Base-by-base conservation (phyloP, 2,329 filamentous ascomycete genomes). In the Neonectria ditissima region DNA sequence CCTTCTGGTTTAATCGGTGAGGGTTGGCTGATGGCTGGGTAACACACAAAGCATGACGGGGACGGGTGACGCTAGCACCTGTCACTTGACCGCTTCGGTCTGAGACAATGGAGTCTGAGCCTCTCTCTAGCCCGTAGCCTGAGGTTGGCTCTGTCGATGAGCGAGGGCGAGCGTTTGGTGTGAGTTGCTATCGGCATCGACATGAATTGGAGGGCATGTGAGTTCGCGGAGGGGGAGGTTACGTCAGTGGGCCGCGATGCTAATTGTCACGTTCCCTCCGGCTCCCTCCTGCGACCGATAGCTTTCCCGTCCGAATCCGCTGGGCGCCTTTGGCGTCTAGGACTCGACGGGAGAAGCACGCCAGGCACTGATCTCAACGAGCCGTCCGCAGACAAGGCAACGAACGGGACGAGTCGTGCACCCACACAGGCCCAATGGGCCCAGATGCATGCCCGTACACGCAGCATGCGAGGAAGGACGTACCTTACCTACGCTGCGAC, bases 31-130 rank as follows among this genome's bases (percentile, higher is more conserved):
- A 54, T 68, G 52, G 59, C 26, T 57, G 39, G 43, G 58, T 50
- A 45, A 44, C 45, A 45, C 45, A 20, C 58, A 62, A 62, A 48
- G 55, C 57, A 57, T 66, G 64, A 66, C 57, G 53, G 55, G 47
- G 55, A 63, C 63, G 56, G 59, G 59, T 66, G 63, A 66, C 60
- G 47, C 45, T 57, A 47, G 39, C 28, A 37, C 30, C 55, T 55
- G 60, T 66, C 63, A 66, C 48, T 66, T 64, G 64, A 66, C 57
- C 57, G 47, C 60, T 53, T 64, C 26, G 30, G 53, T 64, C 64
- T 59, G 60, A 64, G 62, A 61, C 60, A 59, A 57, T 53, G 48
- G 55, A 54, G 53, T 44, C 60, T 63, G 60, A 55, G 60, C 50
- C 55, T 63, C 50, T 37, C 24, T 55, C 32, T 62, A 53, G 54